Evolutionary conservation across 2,329 filamentous ascomycete genomes (phyloP), one percentile per base, ranked within the genome.

Genomic region (Sporothrix pseudoabietina): DNA sequence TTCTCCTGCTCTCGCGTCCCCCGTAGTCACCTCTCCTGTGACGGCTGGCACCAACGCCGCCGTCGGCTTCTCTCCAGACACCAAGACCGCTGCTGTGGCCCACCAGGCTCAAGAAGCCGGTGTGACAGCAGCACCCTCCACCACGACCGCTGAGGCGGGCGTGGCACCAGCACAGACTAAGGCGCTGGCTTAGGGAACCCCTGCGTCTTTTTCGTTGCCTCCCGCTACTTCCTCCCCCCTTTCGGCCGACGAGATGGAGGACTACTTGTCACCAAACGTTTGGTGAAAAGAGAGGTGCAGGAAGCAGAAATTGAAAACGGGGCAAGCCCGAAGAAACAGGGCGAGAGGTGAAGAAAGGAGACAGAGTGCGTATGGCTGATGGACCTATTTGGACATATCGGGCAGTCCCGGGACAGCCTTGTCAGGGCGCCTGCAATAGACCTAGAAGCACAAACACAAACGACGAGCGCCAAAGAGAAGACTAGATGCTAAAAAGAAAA

Each of bases 51-150:
- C 54, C 63, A 72, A 74, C 74, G 75, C 32, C 75, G 77, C 32
- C 79, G 78, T 41, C 10, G 44, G 66, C 2, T 61, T 61, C 47
- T 44, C 69, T 8, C 69, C 44, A n/a, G 44, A 54, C 44, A 41
- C 44, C 49, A 72, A 41, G n/a, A 6, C 54, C 2, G 22, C 54
- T 6, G 30, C n/a, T 10, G 54, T 55, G 6, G 3, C 61, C 7
- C 82, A 84, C 75, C 81, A 82, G 76, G 81, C 77, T 16, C 85
- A 87, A 76, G 85, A 87, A 75, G 82, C 83, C 5, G 86, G 86
- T 6, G 82, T 87, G 55, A 83, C 55, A 7, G 79, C 77, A 0
- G 79, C 80, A 19, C 77, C 77, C 54, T 80, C 80, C 74, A 79
- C 80, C 49, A 79, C 78, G 16, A 39, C 75, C 7, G 35, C n/a